Evolutionary conservation across 208 protist genomes (phyloP).

Genomic region (Endotrypanum monterogeii): DNA sequence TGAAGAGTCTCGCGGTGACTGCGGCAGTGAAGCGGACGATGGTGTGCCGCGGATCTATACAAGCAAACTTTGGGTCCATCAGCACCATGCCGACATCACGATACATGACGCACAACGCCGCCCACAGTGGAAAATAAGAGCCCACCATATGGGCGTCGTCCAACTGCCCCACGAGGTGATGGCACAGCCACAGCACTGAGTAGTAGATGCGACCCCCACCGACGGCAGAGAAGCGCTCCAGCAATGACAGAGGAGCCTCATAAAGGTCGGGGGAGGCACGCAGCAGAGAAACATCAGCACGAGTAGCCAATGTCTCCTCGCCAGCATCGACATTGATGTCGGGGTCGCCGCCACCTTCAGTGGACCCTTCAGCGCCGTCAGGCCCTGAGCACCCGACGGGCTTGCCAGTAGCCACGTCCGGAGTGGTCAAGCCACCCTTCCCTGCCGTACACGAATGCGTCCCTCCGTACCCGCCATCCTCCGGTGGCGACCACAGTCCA

Average conservation of each 20-base stretch:
- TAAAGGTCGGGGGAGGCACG: constrained; percentile 25
- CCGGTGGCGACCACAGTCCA: constrained; percentile 57
- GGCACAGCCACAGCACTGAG: constrained; percentile 38
- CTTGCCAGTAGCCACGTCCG: not conserved
- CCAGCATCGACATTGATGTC: not conserved
- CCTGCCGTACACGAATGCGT: not conserved
- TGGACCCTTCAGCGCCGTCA: not conserved
- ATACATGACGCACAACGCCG: constrained; percentile 30
- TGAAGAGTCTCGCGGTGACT: constrained; percentile 25
- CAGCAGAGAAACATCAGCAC: constrained; percentile 39
- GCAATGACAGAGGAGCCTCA: constrained; percentile 18
- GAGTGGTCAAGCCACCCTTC: not conserved
- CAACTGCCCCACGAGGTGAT: constrained; percentile 6
- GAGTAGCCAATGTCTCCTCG: not conserved
- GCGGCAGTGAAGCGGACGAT: constrained; percentile 33
- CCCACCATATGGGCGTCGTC: constrained; percentile 7
- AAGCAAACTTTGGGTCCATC: constrained; percentile 41
- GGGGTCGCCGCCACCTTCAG: not conserved
- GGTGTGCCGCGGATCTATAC: constrained; percentile 53
- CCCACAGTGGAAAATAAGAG: constrained; percentile 32
- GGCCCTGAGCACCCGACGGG: not conserved
- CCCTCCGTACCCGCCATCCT: constrained; percentile 4
- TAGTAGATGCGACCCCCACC: constrained; percentile 52
- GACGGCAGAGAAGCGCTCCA: constrained; percentile 23
- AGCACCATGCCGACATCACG: constrained; percentile 55